Evolutionary conservation across 2,329 filamentous ascomycete genomes (phyloP).

Genomic region (Metarhizium robertsii): DNA sequence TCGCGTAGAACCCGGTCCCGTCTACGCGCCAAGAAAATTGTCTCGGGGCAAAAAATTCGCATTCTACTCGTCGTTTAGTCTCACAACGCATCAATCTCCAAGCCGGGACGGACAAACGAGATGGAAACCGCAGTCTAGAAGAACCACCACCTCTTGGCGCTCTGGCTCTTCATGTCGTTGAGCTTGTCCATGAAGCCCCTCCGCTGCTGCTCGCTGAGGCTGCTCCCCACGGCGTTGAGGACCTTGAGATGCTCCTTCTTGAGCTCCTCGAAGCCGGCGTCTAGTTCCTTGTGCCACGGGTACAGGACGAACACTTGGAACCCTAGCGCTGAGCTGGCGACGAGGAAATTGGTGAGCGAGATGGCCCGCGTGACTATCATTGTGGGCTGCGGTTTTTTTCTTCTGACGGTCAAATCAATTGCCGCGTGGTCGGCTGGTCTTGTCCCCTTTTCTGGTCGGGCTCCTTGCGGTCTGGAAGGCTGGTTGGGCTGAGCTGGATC

Average conservation of each 20-base stretch:
- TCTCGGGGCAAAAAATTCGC: too few relatives aligned
- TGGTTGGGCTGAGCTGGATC: not conserved
- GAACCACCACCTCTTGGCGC: not conserved
- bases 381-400: not conserved
- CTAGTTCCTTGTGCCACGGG: slow-evolving; percentile 59
- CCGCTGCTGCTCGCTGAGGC: not conserved
- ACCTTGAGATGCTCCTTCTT: slow-evolving; percentile 47
- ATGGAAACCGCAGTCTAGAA: not conserved
- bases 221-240: slow-evolving; percentile 13
- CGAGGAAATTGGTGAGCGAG: slow-evolving; percentile 47
- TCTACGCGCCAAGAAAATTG: too few relatives aligned
- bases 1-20: too few relatives aligned
- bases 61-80: not conserved
- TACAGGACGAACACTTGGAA: slow-evolving; percentile 65
- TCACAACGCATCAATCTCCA: not conserved
- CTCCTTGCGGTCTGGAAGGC: not conserved
- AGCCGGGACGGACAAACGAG: not conserved
- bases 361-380: not conserved
- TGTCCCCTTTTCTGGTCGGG: not conserved
- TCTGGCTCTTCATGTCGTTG: not conserved
- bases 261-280: slow-evolving; percentile 49
- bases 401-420: too few relatives aligned
- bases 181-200: not conserved
- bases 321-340: slow-evolving; percentile 53
- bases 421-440: not conserved